A percentile compares a stretch with the other conserved stretches of the same genome.
These are phyloP conservation scores for Sphaerulina musiva DNA, from an alignment of 2,329 filamentous ascomycete species.

Conservation along the genomic window DNA sequence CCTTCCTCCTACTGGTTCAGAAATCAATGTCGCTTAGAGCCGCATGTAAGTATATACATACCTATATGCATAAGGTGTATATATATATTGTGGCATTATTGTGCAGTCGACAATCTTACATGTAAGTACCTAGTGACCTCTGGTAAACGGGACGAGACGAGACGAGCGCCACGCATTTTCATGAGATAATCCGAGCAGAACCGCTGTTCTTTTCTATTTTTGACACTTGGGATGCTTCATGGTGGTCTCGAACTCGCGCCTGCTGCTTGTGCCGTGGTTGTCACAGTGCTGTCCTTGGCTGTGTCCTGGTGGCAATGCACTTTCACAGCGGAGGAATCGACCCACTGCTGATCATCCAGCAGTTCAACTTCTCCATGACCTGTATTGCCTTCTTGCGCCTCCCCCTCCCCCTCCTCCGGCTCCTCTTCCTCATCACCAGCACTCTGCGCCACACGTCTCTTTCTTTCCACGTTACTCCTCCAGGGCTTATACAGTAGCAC, in stretches of 20 bases:
- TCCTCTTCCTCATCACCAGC: neutral
- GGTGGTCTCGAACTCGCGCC: slow-evolving; percentile 9
- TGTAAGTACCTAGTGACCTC: no score
- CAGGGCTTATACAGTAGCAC: slow-evolving; percentile 74
- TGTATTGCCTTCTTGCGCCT: slow-evolving; percentile 3
- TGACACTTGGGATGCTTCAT: neutral
- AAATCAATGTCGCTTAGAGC: no score
- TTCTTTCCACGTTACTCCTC: slow-evolving; percentile 53
- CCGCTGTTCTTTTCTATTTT: neutral
- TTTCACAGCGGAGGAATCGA: slow-evolving; percentile 7
- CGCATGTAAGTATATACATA: no score
- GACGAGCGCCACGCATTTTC: no score
- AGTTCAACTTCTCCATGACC: slow-evolving; percentile 11
- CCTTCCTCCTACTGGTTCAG: no score
- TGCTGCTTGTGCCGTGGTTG: slow-evolving; percentile 11
- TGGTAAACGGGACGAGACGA: no score
- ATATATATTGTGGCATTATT: no score
- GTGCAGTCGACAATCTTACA: no score
- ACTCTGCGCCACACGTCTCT: slow-evolving; percentile 3
- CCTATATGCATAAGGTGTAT: no score
- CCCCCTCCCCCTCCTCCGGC: neutral
- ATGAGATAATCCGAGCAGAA: no score
- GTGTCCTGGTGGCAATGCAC: slow-evolving; percentile 4
- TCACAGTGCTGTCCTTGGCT: slow-evolving; percentile 11
- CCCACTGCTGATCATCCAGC: slow-evolving; percentile 10